phyloP scores from a whole-genome alignment of 2,329 filamentous ascomycete genomes.

The Fusarium acutatum region DNA sequence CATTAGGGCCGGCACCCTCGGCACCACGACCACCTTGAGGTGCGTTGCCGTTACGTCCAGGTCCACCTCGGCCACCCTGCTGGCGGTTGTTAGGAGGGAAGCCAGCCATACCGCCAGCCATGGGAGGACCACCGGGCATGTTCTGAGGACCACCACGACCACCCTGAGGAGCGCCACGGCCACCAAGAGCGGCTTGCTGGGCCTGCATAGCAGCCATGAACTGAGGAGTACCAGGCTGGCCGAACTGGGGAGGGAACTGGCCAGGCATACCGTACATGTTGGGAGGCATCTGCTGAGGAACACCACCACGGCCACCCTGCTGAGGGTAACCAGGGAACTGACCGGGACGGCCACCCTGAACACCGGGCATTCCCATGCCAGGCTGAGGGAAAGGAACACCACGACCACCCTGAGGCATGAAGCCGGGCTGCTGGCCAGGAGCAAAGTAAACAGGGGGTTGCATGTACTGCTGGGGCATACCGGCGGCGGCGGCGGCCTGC shows the following conservation, averaged over 20 bases:
- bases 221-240: conserved; percentile 80
- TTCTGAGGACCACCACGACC: conserved; percentile 67
- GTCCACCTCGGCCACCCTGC: conserved; percentile 59
- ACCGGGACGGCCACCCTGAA: conserved; percentile 82
- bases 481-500: conserved; percentile 90
- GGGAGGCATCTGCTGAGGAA: conserved; percentile 86
- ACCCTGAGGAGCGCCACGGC: conserved; percentile 71
- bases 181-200: conserved; percentile 69
- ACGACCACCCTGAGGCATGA: conserved; percentile 71
- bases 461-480: conserved; percentile 89
- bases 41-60: conserved; percentile 55
- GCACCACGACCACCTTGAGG: conserved; percentile 59
- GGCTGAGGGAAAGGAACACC: conserved; percentile 73
- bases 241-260: conserved; percentile 83
- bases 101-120: conserved; percentile 61
- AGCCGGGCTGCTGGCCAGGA: conserved; percentile 79
- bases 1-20: conserved; percentile 43
- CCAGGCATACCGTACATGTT: conserved; percentile 84
- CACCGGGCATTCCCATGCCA: conserved; percentile 72
- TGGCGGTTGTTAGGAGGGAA: conserved; percentile 66
- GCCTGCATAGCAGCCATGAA: conserved; percentile 85
- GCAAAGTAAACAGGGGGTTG: conserved; percentile 92
- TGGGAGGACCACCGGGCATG: conserved; percentile 78
- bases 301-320: conserved; percentile 86
- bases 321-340: conserved; percentile 89